Base-by-base conservation (phyloP, 257 asterid species). In the Craterostigma plantagineum region DNA sequence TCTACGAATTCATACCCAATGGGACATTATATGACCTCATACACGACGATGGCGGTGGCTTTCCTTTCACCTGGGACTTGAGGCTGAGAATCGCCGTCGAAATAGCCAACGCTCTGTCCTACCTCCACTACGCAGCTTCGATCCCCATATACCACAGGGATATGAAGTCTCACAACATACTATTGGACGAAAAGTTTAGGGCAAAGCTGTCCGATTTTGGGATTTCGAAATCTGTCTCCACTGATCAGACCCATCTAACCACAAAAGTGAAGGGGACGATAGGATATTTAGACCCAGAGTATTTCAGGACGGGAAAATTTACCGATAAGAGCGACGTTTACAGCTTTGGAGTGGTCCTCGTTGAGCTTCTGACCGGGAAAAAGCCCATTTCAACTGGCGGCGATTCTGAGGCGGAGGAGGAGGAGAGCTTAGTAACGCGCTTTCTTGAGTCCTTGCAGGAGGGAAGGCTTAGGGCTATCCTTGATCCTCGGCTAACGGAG, bases 291-390 rank as follows among this genome's bases (percentile, higher is more conserved):
- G 73, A 66, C 34, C 69, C 69, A 0, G 66, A 62, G 55, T 66
- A 62, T 48, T 62, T 66, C 14, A 65, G 41, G 7, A 53, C 73
- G 8, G 48, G 60, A 1, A 33, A 50, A 4, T 61, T 49, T 14
- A 61, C 73, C 13, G 66, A 58, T 5, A 66, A 66, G 52, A 66
- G 73, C 4, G 73, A 62, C 18, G 69, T 66, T 16, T 66, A 62
- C 35, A 62, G 73, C 45, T 66, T 66, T 1, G 64, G 62, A 0
- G 66, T 67, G 16, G 57, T 67, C 41, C 59, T 67, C 3, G 54
- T 66, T 5, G 69, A 66, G 55, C 73, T 66, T 8, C 42, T 66
- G 23, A 53, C 65, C 1, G 56, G 69, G 15, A 41, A 46, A 38
- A 57, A 58, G 36, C 63, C 73, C 10, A 38, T 62, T 33, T 54